Evolutionary conservation across 768 basidiomycete species (phyloP), one percentile per base, ranked within the genome.

Genomic region (Jaapia argillacea): DNA sequence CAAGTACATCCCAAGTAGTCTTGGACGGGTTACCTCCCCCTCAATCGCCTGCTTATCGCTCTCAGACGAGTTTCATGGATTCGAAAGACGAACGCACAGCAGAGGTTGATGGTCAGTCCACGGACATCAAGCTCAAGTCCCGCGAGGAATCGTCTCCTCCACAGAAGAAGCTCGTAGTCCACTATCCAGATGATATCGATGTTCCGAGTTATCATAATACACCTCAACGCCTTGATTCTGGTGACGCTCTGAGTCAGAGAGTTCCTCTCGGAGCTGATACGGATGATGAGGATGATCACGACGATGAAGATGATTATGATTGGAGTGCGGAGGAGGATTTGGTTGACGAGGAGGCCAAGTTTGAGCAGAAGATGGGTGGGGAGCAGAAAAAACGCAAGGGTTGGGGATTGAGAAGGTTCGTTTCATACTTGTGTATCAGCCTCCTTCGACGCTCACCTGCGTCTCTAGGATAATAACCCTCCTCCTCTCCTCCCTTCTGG

Each of bases 251-350:
- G 22, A 57, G 60, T 4, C 63, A 66, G 22, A 59, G 55, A 22
- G 49, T 57, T 21, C 50, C 76, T 14, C 78, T 78, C 2, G 57
- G 72, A 13, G 69, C 63, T 23, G 69, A 61, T 31, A 74, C 72
- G 3, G 79, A 82, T 40, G 81, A 79, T 6, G 71, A 72, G 1
- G 81, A 79, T 6, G 71, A 72, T 1, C 78, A 81, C 18, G 73
- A 73, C 7, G 70, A 72, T 0, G 66, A 59, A 0, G 61, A 71
- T 1, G 69, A 75, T n/a, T 85, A 79, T 46, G 79, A 88, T 55
- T 86, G 85, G 85, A 80, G 78, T 28, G 80, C 68, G 14, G 86
- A 88, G 49, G 85, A 85, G 43, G 83, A 88, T 53, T 64, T 89
- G 14, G 74, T 70, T 0, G 78, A 86, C 47, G 70, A 82, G 53